A percentile compares a stretch with the other conserved stretches of the same genome.
Conservation (phyloP, 495 filamentous ascomycete species). For the Aspergillus conjunctus region DNA sequence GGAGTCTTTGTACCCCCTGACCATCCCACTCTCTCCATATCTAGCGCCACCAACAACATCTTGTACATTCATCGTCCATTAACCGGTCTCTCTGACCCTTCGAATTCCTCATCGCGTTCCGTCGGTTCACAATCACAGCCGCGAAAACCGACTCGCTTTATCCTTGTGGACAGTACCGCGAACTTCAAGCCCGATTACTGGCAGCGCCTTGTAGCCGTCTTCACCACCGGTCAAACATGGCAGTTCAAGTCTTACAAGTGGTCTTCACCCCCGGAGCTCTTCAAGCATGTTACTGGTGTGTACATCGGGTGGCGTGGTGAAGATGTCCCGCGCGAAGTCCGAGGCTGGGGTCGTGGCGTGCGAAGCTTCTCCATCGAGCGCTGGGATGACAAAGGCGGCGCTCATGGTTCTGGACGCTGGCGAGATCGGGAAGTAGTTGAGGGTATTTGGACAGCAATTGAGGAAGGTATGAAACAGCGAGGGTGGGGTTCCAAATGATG, state of each 20-base stretch:
- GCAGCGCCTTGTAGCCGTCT: constrained; percentile 93
- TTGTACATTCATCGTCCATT: constrained; percentile 79
- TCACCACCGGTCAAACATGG: constrained; percentile 97
- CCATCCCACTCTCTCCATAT: constrained; percentile 58
- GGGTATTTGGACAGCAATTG: constrained; percentile 86
- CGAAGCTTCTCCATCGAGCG: constrained; percentile 75
- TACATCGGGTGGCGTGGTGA: constrained; percentile 94
- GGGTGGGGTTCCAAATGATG: constrained; percentile 68
- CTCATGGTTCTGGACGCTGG: constrained; percentile 69
- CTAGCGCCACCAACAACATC: constrained; percentile 63
- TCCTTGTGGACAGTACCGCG: constrained; percentile 87
- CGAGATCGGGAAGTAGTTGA: constrained; percentile 93
- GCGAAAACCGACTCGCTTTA: constrained; percentile 79
- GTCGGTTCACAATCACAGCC: constrained; percentile 45
- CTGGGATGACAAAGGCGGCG: constrained; percentile 61
- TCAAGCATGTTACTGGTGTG: constrained; percentile 81
- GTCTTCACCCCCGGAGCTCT: constrained; percentile 85
- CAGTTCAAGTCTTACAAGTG: constrained; percentile 99
- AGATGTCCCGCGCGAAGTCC: constrained; percentile 70
- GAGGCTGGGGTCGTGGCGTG: constrained; percentile 83
- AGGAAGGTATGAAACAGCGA: constrained; percentile 80
- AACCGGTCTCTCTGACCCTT: constrained; percentile 59
- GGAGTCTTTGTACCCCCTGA: constrained; percentile 81
- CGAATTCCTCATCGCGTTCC: constrained; percentile 31
- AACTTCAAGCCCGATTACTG: constrained; percentile 99